phyloP scores from a whole-genome alignment of 352 stramenopile species.

The Pythium phragmiticola region DNA sequence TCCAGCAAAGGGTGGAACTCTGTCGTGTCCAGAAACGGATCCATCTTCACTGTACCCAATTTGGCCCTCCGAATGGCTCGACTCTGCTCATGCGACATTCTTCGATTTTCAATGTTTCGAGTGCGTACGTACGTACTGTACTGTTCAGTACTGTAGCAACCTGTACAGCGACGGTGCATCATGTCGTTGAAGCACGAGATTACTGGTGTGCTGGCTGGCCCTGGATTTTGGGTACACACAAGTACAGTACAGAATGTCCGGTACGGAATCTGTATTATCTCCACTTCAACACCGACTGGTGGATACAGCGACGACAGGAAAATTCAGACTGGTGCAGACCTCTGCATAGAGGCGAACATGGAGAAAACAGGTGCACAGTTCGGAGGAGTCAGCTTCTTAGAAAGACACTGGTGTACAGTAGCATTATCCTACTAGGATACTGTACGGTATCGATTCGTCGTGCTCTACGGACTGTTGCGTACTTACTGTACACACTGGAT shows the following conservation, averaged over 20 bases:
- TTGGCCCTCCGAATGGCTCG: neutral
- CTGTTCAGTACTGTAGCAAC: too few relatives aligned
- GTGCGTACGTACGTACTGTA: too few relatives aligned
- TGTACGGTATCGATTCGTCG: neutral
- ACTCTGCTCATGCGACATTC: conserved; percentile 6
- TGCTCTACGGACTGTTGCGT: neutral
- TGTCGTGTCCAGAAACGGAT: conserved; percentile 1
- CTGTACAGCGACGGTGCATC: neutral
- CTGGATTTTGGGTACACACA: too few relatives aligned
- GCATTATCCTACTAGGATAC: too few relatives aligned
- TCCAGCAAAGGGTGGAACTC: conserved; percentile 6
- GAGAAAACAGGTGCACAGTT: conserved; percentile 2
- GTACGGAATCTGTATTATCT: too few relatives aligned
- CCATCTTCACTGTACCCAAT: conserved; percentile 7
- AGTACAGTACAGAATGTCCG: too few relatives aligned
- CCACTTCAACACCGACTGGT: too few relatives aligned
- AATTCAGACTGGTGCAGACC: neutral
- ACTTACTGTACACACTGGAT: too few relatives aligned
- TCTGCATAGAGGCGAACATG: neutral
- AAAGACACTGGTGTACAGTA: conserved; percentile 9
- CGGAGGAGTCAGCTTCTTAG: conserved; percentile 15
- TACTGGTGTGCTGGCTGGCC: conserved; percentile 3
- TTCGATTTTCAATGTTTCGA: neutral
- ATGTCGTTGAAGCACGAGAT: conserved; percentile 17
- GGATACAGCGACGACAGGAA: neutral